Percentiles rank a stretch among this genome's conserved stretches.
phyloP scores from a whole-genome alignment of 1,284 basidiomycete species.

The Boletus semigastroideus region DNA sequence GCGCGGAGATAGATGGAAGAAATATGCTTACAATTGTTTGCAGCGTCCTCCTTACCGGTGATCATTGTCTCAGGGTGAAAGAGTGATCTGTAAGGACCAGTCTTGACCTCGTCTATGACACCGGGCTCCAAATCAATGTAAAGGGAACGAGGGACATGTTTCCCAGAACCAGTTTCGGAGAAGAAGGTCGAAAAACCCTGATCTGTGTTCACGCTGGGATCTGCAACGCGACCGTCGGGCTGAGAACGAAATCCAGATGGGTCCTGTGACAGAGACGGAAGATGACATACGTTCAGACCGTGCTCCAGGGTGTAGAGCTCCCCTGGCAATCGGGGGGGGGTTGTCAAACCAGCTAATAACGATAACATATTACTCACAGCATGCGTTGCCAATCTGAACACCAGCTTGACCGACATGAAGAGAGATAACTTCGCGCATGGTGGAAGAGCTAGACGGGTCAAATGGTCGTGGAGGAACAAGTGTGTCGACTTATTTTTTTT shows the following conservation, averaged over 20 bases:
- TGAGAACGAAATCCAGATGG: slow-evolving; percentile 32
- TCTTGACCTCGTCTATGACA: slow-evolving; percentile 95
- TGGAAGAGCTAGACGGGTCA: slow-evolving; percentile 7
- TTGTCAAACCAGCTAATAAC: neutral
- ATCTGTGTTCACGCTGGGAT: slow-evolving; percentile 74
- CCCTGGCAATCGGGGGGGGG: slow-evolving; percentile 37
- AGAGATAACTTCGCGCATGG: slow-evolving; percentile 89
- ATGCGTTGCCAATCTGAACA: slow-evolving; percentile 95
- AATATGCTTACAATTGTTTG: slow-evolving; percentile 87
- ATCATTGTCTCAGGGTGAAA: slow-evolving; percentile 99
- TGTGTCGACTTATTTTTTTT: too few species aligned
- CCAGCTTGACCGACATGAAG: slow-evolving; percentile 93
- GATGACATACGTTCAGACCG: slow-evolving; percentile 77
- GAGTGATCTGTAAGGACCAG: slow-evolving; percentile 89
- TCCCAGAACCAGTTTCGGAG: slow-evolving; percentile 88
- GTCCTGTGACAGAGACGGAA: neutral
- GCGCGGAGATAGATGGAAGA: slow-evolving; percentile 12
- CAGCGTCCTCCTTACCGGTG: slow-evolving; percentile 98
- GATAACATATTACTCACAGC: slow-evolving; percentile 59
- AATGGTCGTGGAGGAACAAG: slow-evolving; percentile 10
- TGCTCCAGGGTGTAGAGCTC: slow-evolving; percentile 94
- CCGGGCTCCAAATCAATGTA: slow-evolving; percentile 98
- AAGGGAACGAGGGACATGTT: slow-evolving; percentile 97
- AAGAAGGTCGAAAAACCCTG: slow-evolving; percentile 97
- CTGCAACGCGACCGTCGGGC: slow-evolving; percentile 89